Conservation (phyloP, 495 filamentous ascomycete genomes). For the Geoglossum glabrum region DNA sequence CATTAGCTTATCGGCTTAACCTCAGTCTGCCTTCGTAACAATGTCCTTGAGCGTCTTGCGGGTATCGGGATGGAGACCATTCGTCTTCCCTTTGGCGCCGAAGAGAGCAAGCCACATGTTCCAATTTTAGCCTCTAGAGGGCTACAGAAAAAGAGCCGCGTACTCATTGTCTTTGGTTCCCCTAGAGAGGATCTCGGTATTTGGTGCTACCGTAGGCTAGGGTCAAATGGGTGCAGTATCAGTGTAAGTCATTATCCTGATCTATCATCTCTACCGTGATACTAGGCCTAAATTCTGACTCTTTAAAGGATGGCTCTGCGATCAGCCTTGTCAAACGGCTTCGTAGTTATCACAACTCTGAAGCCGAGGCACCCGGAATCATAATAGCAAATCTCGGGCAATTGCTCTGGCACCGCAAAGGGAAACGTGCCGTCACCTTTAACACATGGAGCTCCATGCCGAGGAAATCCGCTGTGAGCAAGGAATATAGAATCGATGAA, state of each 20-base stretch:
- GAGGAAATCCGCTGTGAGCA: conserved; percentile 31
- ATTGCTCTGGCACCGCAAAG: conserved; percentile 42
- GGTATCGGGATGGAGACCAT: conserved; percentile 32
- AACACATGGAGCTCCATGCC: conserved; percentile 31
- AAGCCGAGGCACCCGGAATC: conserved; percentile 17
- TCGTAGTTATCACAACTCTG: conserved; percentile 10
- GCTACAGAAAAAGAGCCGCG: conserved; percentile 33
- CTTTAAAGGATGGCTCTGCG: conserved; percentile 17
- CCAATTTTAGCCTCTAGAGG: conserved; percentile 44
- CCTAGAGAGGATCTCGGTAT: conserved; percentile 49
- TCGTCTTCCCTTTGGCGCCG: conserved; percentile 35
- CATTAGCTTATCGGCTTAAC: neutral
- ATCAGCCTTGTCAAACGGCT: conserved; percentile 39
- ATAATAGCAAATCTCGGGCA: conserved; percentile 57
- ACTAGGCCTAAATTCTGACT: neutral
- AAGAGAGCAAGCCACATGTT: conserved; percentile 32
- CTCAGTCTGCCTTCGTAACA: conserved; percentile 39
- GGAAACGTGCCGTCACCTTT: conserved; percentile 31
- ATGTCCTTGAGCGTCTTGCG: conserved; percentile 39
- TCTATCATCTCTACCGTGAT: neutral
- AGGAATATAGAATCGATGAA: conserved; percentile 16
- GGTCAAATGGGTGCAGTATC: conserved; percentile 7
- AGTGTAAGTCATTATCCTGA: neutral
- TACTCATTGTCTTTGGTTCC: conserved; percentile 62
- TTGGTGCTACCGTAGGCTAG: conserved; percentile 45